A percentile compares a stretch with the other conserved stretches of the same genome.
Evolutionary conservation across 108 stramenopile species (phyloP).

Genomic region (Nannochloropsis gaditana): DNA sequence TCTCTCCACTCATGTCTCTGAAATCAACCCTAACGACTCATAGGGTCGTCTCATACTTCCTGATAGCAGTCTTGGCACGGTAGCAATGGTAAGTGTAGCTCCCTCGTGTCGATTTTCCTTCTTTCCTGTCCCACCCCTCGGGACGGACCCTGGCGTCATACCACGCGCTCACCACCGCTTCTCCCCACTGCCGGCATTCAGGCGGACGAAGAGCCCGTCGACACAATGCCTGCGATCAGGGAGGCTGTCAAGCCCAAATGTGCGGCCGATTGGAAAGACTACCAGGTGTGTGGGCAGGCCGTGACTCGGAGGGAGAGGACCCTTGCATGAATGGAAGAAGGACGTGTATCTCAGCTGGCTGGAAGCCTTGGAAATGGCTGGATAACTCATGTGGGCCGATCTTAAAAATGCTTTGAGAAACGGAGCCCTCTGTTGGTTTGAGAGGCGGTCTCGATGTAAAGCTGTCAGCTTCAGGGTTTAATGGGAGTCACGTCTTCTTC

Average conservation of each 20-base stretch:
- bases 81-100: background rate
- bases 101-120: background rate
- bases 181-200: background rate
- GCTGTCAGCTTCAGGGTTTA: too few species aligned
- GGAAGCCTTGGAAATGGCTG: too few species aligned
- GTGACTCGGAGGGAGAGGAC: background rate
- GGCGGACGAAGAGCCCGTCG: constrained; percentile 16
- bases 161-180: background rate
- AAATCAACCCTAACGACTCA: too few species aligned
- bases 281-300: background rate
- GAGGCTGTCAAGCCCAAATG: constrained; percentile 1
- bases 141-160: background rate
- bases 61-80: too few species aligned
- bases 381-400: too few species aligned
- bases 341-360: background rate
- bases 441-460: too few species aligned
- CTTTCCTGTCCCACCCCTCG: background rate
- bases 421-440: too few species aligned
- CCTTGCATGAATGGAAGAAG: background rate
- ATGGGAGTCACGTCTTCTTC: too few species aligned
- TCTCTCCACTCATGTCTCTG: too few species aligned
- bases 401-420: too few species aligned
- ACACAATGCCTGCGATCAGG: background rate
- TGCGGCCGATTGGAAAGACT: constrained; percentile 17
- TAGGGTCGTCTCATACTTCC: too few species aligned